phyloP scores from a whole-genome alignment of 768 basidiomycete species.

The Mycena latifolia region DNA sequence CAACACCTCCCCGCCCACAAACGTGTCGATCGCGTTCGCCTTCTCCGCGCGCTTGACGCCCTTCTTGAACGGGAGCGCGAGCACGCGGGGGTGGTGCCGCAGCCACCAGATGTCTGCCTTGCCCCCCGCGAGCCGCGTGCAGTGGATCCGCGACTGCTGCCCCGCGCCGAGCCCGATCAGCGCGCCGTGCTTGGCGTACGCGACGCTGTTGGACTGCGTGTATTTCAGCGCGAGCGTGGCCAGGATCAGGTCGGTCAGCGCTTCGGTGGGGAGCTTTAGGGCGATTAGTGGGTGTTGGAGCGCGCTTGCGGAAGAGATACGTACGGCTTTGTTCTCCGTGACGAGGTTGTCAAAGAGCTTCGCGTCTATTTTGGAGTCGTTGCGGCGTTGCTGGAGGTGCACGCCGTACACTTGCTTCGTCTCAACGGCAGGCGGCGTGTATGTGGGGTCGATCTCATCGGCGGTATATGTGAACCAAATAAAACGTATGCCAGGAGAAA shows the following conservation, averaged over 20 bases:
- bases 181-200: slow-evolving; percentile 92
- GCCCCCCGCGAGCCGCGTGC: slow-evolving; percentile 95
- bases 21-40: slow-evolving; percentile 97
- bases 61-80: slow-evolving; percentile 95
- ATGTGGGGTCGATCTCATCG: slow-evolving; percentile 87
- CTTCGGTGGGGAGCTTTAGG: slow-evolving; percentile 76
- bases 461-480: slow-evolving; percentile 3
- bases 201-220: slow-evolving; percentile 99
- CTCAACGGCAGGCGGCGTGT: slow-evolving; percentile 84
- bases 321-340: slow-evolving; percentile 86
- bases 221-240: slow-evolving; percentile 98
- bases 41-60: slow-evolving; percentile 98
- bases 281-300: slow-evolving; percentile 13
- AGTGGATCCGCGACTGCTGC: slow-evolving; percentile 99
- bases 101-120: slow-evolving; percentile 99
- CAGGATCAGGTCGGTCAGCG: slow-evolving; percentile 92
- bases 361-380: slow-evolving; percentile 88
- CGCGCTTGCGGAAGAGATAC: slow-evolving; percentile 37
- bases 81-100: slow-evolving; percentile 94
- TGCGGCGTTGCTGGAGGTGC: slow-evolving; percentile 89
- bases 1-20: slow-evolving; percentile 89
- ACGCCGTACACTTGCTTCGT: slow-evolving; percentile 97
- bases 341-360: slow-evolving; percentile 90
- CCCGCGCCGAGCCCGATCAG: slow-evolving; percentile 97
- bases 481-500: not conserved